Evolutionary conservation across 176 grass and related monocot genomes (phyloP), one percentile per base, ranked within the genome.

Genomic region (Thalia dealbata): DNA sequence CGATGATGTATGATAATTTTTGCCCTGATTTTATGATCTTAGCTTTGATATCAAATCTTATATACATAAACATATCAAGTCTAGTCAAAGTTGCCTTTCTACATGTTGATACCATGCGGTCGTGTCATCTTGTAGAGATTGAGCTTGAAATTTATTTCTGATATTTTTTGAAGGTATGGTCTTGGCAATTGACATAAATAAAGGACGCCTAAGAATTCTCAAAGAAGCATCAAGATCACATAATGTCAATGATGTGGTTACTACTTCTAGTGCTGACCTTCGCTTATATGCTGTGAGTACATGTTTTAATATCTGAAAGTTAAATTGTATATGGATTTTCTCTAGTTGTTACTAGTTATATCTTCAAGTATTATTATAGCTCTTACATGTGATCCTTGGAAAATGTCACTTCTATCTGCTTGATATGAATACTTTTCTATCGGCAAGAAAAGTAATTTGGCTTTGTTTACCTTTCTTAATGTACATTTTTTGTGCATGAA

Each of bases 151-250:
- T 10, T 44, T 21, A 60, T 2, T n/a, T 59, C 15, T 71, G 52
- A 9, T 78, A 38, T 80, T 69, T 21, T 61, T 79, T 67, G 2
- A 61, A 96, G 88, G 92, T 51, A 87, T 82, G 77, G 80, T 96
- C 80, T 76, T 70, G 50, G 88, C 92, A 83, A 79, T 96, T 81
- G 92, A 96, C 71, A 76, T 96, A 79, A 96, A 96, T 56, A 84
- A 89, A 91, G 92, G 92, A 52, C 86, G 92, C 14, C 81, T 96
- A 72, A 80, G 92, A 84, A 89, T 96, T 75, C 87, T 96, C 18
- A 91, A 76, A 81, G 88, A 96, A 21, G 78, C 92, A 82, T 82
- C 88, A 32, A 85, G 87, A 43, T 76, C 73, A 75, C 84, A 91
- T 23, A 69, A 81, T 68, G 84, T 96, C 59, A 70, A 76, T 83